Percentiles rank a stretch among this genome's conserved stretches.
Conservation (phyloP, 441 rosid genomes). For the Cnidoscolus chayamansa region DNA sequence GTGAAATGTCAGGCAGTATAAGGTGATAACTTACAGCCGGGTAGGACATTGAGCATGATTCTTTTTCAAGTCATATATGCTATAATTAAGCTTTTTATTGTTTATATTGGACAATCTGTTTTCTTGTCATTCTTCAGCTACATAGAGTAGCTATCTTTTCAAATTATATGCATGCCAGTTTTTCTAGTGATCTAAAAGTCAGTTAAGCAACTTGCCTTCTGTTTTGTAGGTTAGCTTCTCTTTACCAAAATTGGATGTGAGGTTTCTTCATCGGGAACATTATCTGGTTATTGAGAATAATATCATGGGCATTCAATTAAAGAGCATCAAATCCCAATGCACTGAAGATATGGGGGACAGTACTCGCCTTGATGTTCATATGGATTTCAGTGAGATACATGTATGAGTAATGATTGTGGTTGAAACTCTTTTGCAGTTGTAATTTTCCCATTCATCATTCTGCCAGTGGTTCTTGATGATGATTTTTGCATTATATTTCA, state of each 20-base stretch:
- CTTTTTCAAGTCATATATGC: background rate
- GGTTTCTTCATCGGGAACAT: conserved; percentile 68
- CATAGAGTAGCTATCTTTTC: background rate
- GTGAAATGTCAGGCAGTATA: too few species aligned
- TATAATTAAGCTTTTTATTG: background rate
- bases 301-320: conserved; percentile 81
- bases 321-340: conserved; percentile 63
- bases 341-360: conserved; percentile 91
- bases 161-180: background rate
- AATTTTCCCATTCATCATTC: conserved; percentile 24
- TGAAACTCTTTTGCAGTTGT: conserved; percentile 28
- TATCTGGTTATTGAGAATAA: conserved; percentile 66
- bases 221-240: conserved; percentile 62
- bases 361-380: conserved; percentile 78
- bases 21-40: too few species aligned
- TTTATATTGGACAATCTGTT: background rate
- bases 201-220: conserved; percentile 21
- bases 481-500: conserved; percentile 46
- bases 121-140: background rate
- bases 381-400: conserved; percentile 96
- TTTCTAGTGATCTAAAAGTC: background rate
- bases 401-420: conserved; percentile 44
- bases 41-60: background rate
- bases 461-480: conserved; percentile 23
- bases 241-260: conserved; percentile 81